Conservation (phyloP, 228 moss, liverwort and hornwort species). For the Sphagnum magellanicum region DNA sequence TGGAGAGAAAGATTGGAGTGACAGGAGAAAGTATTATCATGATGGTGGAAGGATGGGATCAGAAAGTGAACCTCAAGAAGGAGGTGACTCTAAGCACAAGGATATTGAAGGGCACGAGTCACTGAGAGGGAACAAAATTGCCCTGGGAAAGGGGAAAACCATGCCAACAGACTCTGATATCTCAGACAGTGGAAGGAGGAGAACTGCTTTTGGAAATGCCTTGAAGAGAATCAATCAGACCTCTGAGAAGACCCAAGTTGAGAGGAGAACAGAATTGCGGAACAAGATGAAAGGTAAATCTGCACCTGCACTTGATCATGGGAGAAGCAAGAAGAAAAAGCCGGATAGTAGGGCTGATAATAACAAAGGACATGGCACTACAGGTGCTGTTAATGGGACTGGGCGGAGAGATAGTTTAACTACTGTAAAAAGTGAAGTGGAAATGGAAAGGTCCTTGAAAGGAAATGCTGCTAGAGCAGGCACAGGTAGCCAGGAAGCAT, state of each 20-base stretch:
- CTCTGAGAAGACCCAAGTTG: conserved; percentile 41
- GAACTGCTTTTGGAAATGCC: conserved; percentile 75
- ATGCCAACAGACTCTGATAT: conserved; percentile 20
- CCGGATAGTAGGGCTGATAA: conserved; percentile 16
- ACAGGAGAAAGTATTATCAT: conserved; percentile 25
- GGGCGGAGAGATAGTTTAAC: conserved; percentile 14
- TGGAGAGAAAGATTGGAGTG: conserved; percentile 38
- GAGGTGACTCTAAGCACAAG: conserved; percentile 16
- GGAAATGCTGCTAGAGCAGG: conserved; percentile 34
- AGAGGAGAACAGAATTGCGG: conserved; percentile 22
- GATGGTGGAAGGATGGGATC: conserved; percentile 9
- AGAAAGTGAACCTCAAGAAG: conserved; percentile 14
- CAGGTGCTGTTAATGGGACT: conserved; percentile 18
- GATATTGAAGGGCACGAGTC: conserved; percentile 9
- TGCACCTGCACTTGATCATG: conserved; percentile 38
- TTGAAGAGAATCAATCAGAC: conserved; percentile 60
- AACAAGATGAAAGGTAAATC: conserved; percentile 29
- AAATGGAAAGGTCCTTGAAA: conserved; percentile 27
- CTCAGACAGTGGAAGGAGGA: conserved; percentile 23
- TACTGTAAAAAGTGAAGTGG: conserved; percentile 12
- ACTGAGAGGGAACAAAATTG: conserved; percentile 1
- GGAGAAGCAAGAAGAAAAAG: conserved; percentile 66
- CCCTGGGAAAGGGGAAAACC: conserved; percentile 12
- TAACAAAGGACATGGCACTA: conserved; percentile 22
- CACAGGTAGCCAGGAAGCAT: conserved; percentile 30